Base-by-base conservation (phyloP, 75 land plant species). In the Selaginella moellendorffii region DNA sequence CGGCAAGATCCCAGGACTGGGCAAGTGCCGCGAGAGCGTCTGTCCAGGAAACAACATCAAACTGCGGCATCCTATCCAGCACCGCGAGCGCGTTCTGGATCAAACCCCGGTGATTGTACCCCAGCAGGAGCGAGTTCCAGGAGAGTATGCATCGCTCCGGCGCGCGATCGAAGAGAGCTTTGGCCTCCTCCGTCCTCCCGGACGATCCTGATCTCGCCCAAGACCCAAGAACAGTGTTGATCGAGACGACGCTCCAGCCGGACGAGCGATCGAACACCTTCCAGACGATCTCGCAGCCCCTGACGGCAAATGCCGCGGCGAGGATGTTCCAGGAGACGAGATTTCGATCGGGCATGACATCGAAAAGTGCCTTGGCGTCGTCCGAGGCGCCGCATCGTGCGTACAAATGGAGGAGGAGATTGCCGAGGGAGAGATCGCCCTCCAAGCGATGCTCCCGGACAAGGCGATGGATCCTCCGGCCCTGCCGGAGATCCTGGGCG, bases 41-140 rank as follows among this genome's bases (percentile, higher is more conserved):
- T 2, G 59, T 56, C 59, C 59, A 56, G 8, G 59, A 56, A 8
- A 56, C 59, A 21, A 56, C 59, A 21, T 56, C 59, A 5, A 5
- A 21, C 9, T 24, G 9, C 24, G 59, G 59, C 59, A 56, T 56
- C 8, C 2, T 2, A 2, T 56, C 23, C 21, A 56, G 2, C n/a
- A 56, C 23, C 23, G 8, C 19, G 2, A 8, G 8, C 17, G 59
- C 59, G 17, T 56, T n/a, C 59, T 56, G 8, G 9, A 56, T 24
- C 8, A 2, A 8, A 8, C 24, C 59, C 8, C 24, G 8, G 25
- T 56, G 59, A 25, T 8, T 56, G n/a, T 56, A 56, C 21, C 17
- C 59, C 24, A 2, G 25, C 8, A 56, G 19, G 17, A 56, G 5
- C n/a, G 24, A 8, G 21, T 56, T 56, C 59, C 59, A 56, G 2